Evolutionary conservation across 108 stramenopile genomes (phyloP), one percentile per base, ranked within the genome.

Genomic region (Cyclotella atomus): DNA sequence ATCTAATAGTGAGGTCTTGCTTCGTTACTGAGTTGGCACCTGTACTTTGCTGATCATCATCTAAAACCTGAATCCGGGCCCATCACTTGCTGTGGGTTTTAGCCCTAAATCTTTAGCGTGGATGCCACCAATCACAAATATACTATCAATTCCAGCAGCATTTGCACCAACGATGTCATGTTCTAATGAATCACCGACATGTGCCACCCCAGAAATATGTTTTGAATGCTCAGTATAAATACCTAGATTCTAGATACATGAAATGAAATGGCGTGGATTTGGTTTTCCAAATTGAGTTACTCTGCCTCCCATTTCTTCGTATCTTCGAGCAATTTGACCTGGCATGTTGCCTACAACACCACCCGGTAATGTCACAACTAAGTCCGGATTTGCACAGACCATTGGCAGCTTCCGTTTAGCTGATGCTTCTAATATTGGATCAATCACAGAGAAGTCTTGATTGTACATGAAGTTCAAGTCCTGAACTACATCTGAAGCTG

Each of bases 151-250:
- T 1, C 82, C 84, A 9, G 91, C 84, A 34, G 78, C 57, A 70
- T 84, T 87, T 2, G 96, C 94, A 27, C 96, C 94, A n/a, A 79
- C 70, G 21, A 97, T 72, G 71, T 97, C 96, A 77, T 97, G 96
- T 56, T 93, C 88, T 49, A 97, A 76, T 23, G 91, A 93, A 80
- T 97, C 96, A 0, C 94, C 96, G 9, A 97, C 93, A 57, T 94
- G 90, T 3, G 83, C 87, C 0, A 91, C 84, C 9, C 74, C 74
- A 23, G 54, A 17, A 36, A 67, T 46, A 14, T 62, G 38, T 25
- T 34, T 16, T 14, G 9, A 28, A 28, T 50, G 38, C 8, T 62
- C 38, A 3, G 29, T 50, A 3, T 52, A 24, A 29, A 91, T 47
- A 33, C 71, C 75, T 44, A 90, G 56, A 25, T 76, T 66, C 14